Evolutionary conservation across 768 basidiomycete species (phyloP).

Genomic region (Termitomyces sp.): DNA sequence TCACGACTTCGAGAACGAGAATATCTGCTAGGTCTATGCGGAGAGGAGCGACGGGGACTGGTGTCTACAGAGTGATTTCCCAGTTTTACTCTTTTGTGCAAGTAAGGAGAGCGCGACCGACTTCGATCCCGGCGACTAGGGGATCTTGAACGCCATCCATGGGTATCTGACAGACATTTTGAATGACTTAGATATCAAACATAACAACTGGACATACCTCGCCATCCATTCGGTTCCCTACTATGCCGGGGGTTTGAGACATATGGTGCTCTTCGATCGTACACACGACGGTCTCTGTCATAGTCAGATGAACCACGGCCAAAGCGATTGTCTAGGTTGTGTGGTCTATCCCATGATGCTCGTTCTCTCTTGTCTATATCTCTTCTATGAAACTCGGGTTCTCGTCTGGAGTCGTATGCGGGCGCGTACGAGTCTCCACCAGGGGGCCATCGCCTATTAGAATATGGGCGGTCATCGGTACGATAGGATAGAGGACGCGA

Average conservation of each 20-base stretch:
- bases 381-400: conserved; percentile 11
- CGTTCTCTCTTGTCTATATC: conserved; percentile 1
- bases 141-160: conserved; percentile 19
- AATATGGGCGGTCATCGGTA: background rate
- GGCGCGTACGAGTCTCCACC: conserved; percentile 29
- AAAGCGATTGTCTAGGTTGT: conserved; percentile 12
- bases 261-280: conserved; percentile 18
- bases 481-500: conserved; percentile 20
- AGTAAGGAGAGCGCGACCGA: conserved; percentile 19
- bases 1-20: conserved; percentile 14
- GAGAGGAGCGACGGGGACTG: conserved; percentile 21
- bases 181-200: background rate
- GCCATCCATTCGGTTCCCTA: conserved; percentile 16
- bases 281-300: conserved; percentile 17
- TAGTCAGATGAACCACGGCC: conserved; percentile 8
- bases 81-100: conserved; percentile 18
- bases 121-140: conserved; percentile 23
- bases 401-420: conserved; percentile 23
- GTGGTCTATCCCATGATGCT: conserved; percentile 13
- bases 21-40: background rate
- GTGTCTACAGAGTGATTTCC: conserved; percentile 25
- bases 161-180: background rate
- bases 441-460: conserved; percentile 15
- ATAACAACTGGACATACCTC: conserved; percentile 9
- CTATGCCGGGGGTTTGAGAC: conserved; percentile 16